Evolutionary conservation across 1,284 basidiomycete genomes (phyloP), one percentile per base, ranked within the genome.

Genomic region (Ustilago xerochloae): DNA sequence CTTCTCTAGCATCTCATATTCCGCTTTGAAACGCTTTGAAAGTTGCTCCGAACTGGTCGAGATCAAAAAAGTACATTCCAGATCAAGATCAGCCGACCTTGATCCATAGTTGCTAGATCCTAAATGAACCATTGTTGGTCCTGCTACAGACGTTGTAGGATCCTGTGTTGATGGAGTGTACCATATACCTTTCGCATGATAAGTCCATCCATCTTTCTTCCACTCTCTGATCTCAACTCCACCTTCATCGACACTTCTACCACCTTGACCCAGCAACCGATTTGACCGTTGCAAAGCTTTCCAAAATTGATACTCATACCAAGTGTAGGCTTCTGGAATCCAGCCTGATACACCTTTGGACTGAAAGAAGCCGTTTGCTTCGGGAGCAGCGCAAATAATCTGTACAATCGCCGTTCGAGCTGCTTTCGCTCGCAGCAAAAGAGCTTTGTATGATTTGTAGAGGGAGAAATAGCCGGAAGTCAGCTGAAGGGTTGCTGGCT

Each of bases 381-480:
- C 89, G 0, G 96, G 96, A 62, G 91, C 90, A 2, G 97, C 93
- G 36, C 91, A 92, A 3, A 98, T 89, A 59, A 99, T 89, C 38
- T 58, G 57, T 52, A 57, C 46, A 16, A 69, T 53, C 2, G 71
- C 58, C 13, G 41, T 59, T 10, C 45, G 22, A 15, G 53, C 29
- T 86, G 57, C 53, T 39, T 62, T 59, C 10, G 61, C 53, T n/a
- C 49, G 63, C 5, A 78, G 66, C 6, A 82, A 52, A 8, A 77
- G 66, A 6, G 63, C 48, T 26, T 74, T 67, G 85, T 98, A 98
- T n/a, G 88, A 88, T 66, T 88, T 87, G 79, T 92, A 92, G 36
- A 98, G 87, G 7, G 92, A 92, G 81, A 99, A 99, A 85, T 99
- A 99, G 15, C 97, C 96, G 71, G 91, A 94, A 13, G 96, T 99